Evolutionary conservation across 331 rosid genomes (phyloP).

Genomic region (Pyrus hybrid): DNA sequence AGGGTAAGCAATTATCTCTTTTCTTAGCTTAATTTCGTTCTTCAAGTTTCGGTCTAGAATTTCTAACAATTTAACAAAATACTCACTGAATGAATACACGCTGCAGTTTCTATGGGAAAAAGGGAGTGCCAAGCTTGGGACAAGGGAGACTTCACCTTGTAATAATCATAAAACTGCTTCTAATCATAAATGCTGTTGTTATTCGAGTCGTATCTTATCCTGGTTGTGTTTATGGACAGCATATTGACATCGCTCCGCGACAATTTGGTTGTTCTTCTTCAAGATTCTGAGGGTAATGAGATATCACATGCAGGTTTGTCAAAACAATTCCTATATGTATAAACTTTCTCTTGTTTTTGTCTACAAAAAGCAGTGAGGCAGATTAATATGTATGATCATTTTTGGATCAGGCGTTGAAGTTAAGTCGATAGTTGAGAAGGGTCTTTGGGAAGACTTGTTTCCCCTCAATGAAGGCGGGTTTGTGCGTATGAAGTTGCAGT

Average conservation of each 20-base stretch:
- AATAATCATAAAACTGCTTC: conserved; percentile 15
- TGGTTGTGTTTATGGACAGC: conserved; percentile 34
- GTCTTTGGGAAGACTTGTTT: conserved; percentile 68
- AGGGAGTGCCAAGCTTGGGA: conserved; percentile 52
- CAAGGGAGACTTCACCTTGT: conserved; percentile 76
- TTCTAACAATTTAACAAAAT: neutral
- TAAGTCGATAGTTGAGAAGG: conserved; percentile 67
- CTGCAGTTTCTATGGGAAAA: conserved; percentile 88
- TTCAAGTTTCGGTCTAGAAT: neutral
- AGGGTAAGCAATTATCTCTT: conserved; percentile 31
- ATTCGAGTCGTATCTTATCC: neutral
- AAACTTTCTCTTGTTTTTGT: neutral
- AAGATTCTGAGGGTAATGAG: conserved; percentile 57
- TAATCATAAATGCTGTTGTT: neutral
- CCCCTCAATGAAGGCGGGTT: conserved; percentile 60
- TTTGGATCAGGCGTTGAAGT: conserved; percentile 49
- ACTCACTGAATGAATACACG: neutral
- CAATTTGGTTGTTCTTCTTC: conserved; percentile 51
- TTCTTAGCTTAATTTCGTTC: neutral
- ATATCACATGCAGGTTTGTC: conserved; percentile 57
- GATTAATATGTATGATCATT: neutral
- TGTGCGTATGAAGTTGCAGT: conserved; percentile 66
- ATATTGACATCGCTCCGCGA: conserved; percentile 70
- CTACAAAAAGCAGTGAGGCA: neutral
- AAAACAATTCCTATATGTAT: neutral